Percentiles rank a stretch among this genome's conserved stretches.
Evolutionary conservation across 1,284 basidiomycete species (phyloP).

Genomic region (Xerocomus minutiporus): DNA sequence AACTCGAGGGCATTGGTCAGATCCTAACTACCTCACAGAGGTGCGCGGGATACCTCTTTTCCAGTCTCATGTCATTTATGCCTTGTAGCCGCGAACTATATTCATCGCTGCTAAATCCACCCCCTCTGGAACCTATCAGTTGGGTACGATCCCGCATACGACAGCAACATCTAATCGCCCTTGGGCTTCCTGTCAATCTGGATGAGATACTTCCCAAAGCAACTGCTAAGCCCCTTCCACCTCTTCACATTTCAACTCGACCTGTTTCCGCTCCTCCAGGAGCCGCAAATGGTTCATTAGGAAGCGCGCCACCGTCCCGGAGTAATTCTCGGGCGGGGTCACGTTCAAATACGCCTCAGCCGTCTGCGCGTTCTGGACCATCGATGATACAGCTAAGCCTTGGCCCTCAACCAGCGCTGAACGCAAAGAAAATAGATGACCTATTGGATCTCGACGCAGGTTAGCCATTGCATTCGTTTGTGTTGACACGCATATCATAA

Average conservation of each 20-base stretch:
- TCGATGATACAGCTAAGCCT: slow-evolving; percentile 55
- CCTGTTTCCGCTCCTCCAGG: slow-evolving; percentile 74
- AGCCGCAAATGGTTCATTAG: slow-evolving; percentile 41
- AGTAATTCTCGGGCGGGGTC: slow-evolving; percentile 41
- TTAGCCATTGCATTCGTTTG: slow-evolving; percentile 29
- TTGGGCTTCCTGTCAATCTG: slow-evolving; percentile 89
- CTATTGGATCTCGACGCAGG: slow-evolving; percentile 68
- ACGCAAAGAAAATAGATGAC: slow-evolving; percentile 58
- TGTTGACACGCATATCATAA: slow-evolving; percentile 2
- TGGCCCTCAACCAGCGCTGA: slow-evolving; percentile 68
- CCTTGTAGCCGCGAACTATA: slow-evolving; percentile 68
- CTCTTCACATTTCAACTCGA: slow-evolving; percentile 77
- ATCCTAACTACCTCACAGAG: slow-evolving; percentile 70
- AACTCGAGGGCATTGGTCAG: slow-evolving; percentile 76
- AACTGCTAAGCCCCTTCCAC: slow-evolving; percentile 67
- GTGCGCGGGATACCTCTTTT: slow-evolving; percentile 38
- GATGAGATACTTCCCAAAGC: slow-evolving; percentile 84
- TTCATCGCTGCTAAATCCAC: slow-evolving; percentile 58
- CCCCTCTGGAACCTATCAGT: slow-evolving; percentile 74
- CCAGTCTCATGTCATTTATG: slow-evolving; percentile 27
- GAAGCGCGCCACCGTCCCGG: slow-evolving; percentile 38
- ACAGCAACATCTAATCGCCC: slow-evolving; percentile 80
- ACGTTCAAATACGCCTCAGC: slow-evolving; percentile 57
- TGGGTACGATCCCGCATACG: slow-evolving; percentile 89
- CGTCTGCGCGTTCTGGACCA: slow-evolving; percentile 34